These are phyloP conservation scores for Hyaloperonospora arabidopsidis DNA, from an alignment of 352 stramenopile species.

Conservation along the genomic window DNA sequence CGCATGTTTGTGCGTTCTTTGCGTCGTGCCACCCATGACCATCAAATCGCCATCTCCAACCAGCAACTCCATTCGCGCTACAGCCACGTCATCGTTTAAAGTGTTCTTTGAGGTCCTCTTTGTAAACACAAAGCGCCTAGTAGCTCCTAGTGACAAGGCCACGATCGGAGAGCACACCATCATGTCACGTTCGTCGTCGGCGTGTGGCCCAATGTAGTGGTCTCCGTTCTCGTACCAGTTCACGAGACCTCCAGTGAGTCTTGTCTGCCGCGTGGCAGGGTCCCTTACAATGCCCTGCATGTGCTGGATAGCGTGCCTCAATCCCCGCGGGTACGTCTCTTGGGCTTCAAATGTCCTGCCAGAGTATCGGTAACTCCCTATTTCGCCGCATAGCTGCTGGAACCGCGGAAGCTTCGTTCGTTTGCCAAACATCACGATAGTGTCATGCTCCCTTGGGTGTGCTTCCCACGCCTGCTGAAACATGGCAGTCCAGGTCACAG, in stretches of 20 bases:
- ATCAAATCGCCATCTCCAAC: conserved; percentile 66
- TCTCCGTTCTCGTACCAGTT: conserved; percentile 83
- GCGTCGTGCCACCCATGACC: conserved; percentile 74
- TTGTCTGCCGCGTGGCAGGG: conserved; percentile 13
- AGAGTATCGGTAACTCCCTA: conserved; percentile 48
- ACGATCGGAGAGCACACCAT: conserved; percentile 46
- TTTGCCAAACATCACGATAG: conserved; percentile 68
- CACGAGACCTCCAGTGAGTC: conserved; percentile 46
- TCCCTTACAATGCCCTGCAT: conserved; percentile 42
- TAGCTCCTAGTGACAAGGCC: conserved; percentile 59
- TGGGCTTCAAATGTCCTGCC: conserved; percentile 43
- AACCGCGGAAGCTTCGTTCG: conserved; percentile 50
- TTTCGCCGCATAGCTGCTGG: conserved; percentile 55
- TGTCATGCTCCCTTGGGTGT: conserved; percentile 51
- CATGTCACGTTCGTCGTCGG: conserved; percentile 61
- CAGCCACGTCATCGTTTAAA: conserved; percentile 8
- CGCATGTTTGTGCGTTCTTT: conserved; percentile 73
- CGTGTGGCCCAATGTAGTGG: conserved; percentile 76
- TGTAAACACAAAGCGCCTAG: conserved; percentile 62
- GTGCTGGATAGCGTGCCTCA: conserved; percentile 36
- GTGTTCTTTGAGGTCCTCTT: conserved; percentile 24
- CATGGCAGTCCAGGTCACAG: conserved; percentile 14
- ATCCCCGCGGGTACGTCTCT: conserved; percentile 30
- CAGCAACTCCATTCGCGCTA: conserved; percentile 36
- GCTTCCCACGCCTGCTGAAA: conserved; percentile 48